Conservation (phyloP, 345 rosid genomes). For the Acer campestre region DNA sequence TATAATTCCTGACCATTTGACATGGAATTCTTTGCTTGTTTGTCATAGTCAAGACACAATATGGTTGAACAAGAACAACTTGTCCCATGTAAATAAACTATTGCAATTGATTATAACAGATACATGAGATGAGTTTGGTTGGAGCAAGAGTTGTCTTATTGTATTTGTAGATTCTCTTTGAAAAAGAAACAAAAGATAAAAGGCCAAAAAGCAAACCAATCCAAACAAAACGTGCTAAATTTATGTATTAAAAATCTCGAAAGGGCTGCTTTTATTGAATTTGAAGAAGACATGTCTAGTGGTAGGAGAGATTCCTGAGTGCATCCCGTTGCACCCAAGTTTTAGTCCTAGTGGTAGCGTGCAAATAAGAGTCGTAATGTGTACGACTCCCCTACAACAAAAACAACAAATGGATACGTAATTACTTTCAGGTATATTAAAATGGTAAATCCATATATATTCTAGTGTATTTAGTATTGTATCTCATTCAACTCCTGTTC, state of each 20-base stretch:
- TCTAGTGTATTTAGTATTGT: no score
- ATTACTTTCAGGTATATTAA: no score
- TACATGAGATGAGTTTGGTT: constrained; percentile 1
- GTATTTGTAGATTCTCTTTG: not conserved
- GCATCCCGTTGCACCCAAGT: no score
- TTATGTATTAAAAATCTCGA: not conserved
- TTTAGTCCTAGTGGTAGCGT: not conserved
- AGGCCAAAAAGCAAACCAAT: not conserved
- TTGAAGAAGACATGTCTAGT: not conserved
- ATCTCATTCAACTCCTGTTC: no score
- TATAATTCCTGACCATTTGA: constrained; percentile 51
- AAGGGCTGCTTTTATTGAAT: not conserved
- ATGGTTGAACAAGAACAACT: constrained; percentile 29
- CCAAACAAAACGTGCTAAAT: not conserved
- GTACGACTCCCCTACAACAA: not conserved
- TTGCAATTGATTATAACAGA: constrained; percentile 24
- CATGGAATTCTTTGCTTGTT: constrained; percentile 57
- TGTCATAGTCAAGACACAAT: constrained; percentile 43
- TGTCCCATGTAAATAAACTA: constrained; percentile 25
- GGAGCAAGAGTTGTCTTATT: not conserved
- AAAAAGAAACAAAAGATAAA: no score
- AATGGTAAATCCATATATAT: no score
- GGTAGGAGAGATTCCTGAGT: not conserved
- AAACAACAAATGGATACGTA: no score
- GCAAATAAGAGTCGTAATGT: not conserved